Conservation (phyloP, 768 basidiomycete genomes). For the Pholiota conissans region DNA sequence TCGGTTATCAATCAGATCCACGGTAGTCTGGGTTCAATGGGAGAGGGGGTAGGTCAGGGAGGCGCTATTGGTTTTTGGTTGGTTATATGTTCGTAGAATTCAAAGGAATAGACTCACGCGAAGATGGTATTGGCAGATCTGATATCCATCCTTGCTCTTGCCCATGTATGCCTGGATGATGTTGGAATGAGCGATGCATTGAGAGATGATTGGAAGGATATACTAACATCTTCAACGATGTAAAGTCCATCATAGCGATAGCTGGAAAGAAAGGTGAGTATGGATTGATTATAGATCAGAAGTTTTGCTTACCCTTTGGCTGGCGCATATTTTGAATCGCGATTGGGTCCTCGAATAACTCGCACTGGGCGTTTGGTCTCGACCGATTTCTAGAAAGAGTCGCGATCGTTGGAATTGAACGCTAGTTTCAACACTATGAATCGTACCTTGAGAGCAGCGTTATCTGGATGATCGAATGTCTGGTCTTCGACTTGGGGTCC, state of each 20-base stretch:
- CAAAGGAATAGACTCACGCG: slow-evolving; percentile 17
- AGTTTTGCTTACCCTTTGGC: slow-evolving; percentile 25
- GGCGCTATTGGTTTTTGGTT: slow-evolving; percentile 6
- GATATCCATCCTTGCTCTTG: slow-evolving; percentile 27
- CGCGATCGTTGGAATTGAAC: neutral
- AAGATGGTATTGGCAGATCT: slow-evolving; percentile 31
- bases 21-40: slow-evolving; percentile 2
- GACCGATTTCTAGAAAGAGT: slow-evolving; percentile 27
- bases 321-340: slow-evolving; percentile 34
- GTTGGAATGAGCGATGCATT: neutral
- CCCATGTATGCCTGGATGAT: slow-evolving; percentile 25
- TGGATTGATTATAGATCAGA: too few species aligned
- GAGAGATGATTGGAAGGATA: neutral
- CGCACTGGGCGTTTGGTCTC: slow-evolving; percentile 36
- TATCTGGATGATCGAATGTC: slow-evolving; percentile 32
- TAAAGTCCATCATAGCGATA: slow-evolving; percentile 48
- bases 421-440: neutral
- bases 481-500: slow-evolving; percentile 32
- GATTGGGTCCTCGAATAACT: slow-evolving; percentile 37
- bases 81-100: neutral
- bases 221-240: slow-evolving; percentile 30
- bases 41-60: slow-evolving; percentile 12
- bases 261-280: slow-evolving; percentile 24
- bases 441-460: slow-evolving; percentile 27
- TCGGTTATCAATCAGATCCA: neutral